Percentiles rank a stretch among this genome's conserved stretches.
phyloP scores from a whole-genome alignment of 2,329 filamentous ascomycete genomes.

The Fusarium camptoceras region DNA sequence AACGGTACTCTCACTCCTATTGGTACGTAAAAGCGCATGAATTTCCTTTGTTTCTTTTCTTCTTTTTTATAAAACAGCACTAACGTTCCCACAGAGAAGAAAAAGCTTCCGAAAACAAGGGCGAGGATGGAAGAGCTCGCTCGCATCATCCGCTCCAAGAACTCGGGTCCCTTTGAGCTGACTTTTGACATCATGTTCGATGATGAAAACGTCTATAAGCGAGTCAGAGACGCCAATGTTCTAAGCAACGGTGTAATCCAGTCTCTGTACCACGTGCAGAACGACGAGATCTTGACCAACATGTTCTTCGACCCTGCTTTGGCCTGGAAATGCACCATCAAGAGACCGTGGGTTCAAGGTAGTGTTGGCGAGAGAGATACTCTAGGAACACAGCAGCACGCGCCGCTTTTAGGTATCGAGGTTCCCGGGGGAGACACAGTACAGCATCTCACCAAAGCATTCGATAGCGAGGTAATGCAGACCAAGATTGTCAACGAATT shows the following conservation, averaged over 20 bases:
- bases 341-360: slow-evolving; percentile 51
- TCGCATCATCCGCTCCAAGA: slow-evolving; percentile 60
- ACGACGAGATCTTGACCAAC: slow-evolving; percentile 49
- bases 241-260: slow-evolving; percentile 53
- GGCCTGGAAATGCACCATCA: slow-evolving; percentile 60
- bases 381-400: neutral
- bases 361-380: slow-evolving; percentile 36
- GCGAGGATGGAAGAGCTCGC: slow-evolving; percentile 46
- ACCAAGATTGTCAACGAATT: neutral
- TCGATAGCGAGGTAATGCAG: neutral
- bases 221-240: slow-evolving; percentile 52
- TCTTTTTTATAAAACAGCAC: neutral
- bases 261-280: slow-evolving; percentile 46
- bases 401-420: neutral
- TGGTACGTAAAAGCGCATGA: neutral
- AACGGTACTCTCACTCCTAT: neutral
- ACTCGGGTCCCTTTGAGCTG: slow-evolving; percentile 63
- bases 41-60: too few relatives aligned
- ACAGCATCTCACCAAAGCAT: neutral
- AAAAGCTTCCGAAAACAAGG: slow-evolving; percentile 31
- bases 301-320: slow-evolving; percentile 58
- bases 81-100: neutral
- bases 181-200: slow-evolving; percentile 65
- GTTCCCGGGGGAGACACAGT: neutral
- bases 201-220: slow-evolving; percentile 48